Evolutionary conservation across 2,329 filamentous ascomycete genomes (phyloP).

Genomic region (Talaromyces sp.): DNA sequence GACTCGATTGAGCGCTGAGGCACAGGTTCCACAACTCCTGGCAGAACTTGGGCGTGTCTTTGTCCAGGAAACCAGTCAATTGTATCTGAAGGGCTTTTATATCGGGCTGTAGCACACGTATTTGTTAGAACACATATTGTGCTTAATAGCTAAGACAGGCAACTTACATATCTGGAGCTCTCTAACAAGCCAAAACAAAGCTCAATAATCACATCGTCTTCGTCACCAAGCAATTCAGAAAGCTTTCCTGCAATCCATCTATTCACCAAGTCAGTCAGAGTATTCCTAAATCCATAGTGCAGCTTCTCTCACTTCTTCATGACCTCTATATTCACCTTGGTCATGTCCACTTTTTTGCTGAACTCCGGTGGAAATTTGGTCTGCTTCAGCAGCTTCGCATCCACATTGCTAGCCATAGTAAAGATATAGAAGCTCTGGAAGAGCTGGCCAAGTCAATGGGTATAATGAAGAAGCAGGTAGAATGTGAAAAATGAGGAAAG

Average conservation of each 20-base stretch:
- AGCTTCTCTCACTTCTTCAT: slow-evolving; percentile 81
- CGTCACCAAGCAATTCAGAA: slow-evolving; percentile 80
- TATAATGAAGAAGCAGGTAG: background rate
- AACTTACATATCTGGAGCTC: slow-evolving; percentile 69
- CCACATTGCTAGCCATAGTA: slow-evolving; percentile 75
- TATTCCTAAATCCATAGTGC: background rate
- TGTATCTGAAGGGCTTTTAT: slow-evolving; percentile 95
- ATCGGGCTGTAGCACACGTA: slow-evolving; percentile 66
- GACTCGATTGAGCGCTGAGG: slow-evolving; percentile 82
- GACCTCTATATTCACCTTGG: slow-evolving; percentile 93
- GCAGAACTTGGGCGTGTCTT: slow-evolving; percentile 84
- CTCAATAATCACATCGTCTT: slow-evolving; percentile 95
- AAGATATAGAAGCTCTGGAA: slow-evolving; percentile 23
- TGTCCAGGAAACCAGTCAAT: slow-evolving; percentile 90
- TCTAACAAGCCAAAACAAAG: slow-evolving; percentile 71
- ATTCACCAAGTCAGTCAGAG: slow-evolving; percentile 22
- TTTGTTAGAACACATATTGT: slow-evolving; percentile 25
- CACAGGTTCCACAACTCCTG: slow-evolving; percentile 92
- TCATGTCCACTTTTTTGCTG: slow-evolving; percentile 92
- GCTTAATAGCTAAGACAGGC: background rate
- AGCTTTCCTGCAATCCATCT: slow-evolving; percentile 95
- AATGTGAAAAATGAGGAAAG: background rate
- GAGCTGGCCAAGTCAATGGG: background rate
- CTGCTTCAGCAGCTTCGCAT: slow-evolving; percentile 82
- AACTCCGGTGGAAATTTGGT: slow-evolving; percentile 95